These are phyloP conservation scores for Gymnopilus junonius DNA, from an alignment of 768 basidiomycete genomes.

Conservation along the genomic window DNA sequence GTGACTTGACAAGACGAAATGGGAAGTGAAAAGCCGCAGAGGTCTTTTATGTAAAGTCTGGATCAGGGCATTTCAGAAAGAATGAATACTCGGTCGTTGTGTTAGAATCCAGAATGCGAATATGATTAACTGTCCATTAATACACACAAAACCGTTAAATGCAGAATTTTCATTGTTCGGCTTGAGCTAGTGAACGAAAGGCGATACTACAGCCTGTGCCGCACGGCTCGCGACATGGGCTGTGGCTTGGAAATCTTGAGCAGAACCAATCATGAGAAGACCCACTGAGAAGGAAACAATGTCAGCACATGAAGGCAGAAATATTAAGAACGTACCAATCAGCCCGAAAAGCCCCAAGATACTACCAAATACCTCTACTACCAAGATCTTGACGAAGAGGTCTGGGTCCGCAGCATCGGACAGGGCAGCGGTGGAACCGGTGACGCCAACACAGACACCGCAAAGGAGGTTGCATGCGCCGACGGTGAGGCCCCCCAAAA, in stretches of 20 bases:
- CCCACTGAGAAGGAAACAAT: conserved; percentile 58
- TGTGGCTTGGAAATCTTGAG: conserved; percentile 59
- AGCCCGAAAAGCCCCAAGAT: conserved; percentile 93
- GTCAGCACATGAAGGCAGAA: not conserved
- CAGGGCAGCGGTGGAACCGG: conserved; percentile 93
- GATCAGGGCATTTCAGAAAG: no score
- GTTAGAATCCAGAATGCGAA: no score
- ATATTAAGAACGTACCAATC: conserved; percentile 67
- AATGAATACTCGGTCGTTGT: no score
- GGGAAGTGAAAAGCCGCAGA: no score
- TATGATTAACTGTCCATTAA: no score
- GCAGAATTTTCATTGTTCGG: not conserved
- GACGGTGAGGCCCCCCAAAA: conserved; percentile 98
- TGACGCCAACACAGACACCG: conserved; percentile 92
- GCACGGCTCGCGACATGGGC: conserved; percentile 33
- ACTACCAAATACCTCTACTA: conserved; percentile 93
- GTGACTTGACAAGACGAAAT: no score
- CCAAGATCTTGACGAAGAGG: conserved; percentile 94
- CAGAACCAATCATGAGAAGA: conserved; percentile 74
- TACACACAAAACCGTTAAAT: no score
- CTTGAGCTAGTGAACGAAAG: conserved; percentile 38
- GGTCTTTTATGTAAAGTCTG: no score
- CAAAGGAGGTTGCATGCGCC: conserved; percentile 95
- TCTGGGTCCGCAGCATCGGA: conserved; percentile 95
- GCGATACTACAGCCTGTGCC: conserved; percentile 39